Conservation (phyloP, 2,329 filamentous ascomycete genomes). For the Pyricularia sp. region DNA sequence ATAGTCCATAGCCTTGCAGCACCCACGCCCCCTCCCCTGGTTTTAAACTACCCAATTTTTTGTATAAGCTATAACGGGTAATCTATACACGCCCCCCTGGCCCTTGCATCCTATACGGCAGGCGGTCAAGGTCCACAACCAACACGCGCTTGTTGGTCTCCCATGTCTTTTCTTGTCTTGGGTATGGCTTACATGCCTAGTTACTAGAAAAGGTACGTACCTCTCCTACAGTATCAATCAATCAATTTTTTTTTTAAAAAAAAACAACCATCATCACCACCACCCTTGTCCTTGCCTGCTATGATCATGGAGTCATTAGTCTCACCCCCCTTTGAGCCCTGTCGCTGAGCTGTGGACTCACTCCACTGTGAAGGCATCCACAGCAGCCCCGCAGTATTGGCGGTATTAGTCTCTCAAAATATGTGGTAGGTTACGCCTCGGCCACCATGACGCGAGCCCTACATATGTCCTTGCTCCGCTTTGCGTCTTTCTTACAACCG, state of each 20-base stretch:
- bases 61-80: background rate
- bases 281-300: background rate
- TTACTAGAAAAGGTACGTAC: background rate
- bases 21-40: background rate
- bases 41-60: background rate
- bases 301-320: background rate
- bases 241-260: too few relatives aligned
- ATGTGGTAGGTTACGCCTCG: background rate
- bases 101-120: background rate
- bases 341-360: background rate
- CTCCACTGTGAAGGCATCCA: background rate
- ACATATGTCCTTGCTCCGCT: background rate
- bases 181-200: background rate
- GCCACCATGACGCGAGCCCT: constrained; percentile 3
- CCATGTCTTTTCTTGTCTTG: background rate
- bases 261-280: background rate
- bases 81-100: background rate
- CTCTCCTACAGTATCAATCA: background rate
- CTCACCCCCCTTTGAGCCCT: background rate
- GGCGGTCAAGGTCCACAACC: background rate
- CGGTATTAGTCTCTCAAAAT: background rate
- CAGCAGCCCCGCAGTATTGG: background rate
- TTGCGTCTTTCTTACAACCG: constrained; percentile 2
- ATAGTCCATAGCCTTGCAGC: background rate
- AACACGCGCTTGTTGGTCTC: background rate